These are phyloP conservation scores for Saccharomycopsis guyanensis DNA, from an alignment of 805 yeast genomes.

Conservation along the genomic window DNA sequence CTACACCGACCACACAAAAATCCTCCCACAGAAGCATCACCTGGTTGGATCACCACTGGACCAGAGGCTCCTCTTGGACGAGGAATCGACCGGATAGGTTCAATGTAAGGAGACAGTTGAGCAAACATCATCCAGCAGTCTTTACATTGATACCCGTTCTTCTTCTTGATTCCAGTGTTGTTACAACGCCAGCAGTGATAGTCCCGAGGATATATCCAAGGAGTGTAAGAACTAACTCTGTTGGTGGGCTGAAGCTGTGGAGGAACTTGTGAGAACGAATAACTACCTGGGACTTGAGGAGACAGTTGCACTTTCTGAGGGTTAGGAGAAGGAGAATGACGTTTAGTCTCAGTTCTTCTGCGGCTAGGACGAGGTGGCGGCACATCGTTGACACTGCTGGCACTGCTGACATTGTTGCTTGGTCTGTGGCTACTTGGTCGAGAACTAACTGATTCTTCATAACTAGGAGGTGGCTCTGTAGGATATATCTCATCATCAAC, in stretches of 20 bases:
- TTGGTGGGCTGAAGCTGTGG: not conserved
- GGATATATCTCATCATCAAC: slow-evolving; percentile 4
- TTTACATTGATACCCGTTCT: slow-evolving; percentile 59
- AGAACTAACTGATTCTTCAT: slow-evolving; percentile 10
- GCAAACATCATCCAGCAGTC: slow-evolving; percentile 64
- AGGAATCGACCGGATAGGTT: slow-evolving; percentile 5
- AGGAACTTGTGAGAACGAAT: no score
- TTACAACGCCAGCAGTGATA: slow-evolving; percentile 61
- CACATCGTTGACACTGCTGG: slow-evolving; percentile 5
- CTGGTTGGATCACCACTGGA: slow-evolving; percentile 47
- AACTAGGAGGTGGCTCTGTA: slow-evolving; percentile 17
- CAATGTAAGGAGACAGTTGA: slow-evolving; percentile 27
- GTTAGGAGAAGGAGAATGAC: slow-evolving; percentile 22
- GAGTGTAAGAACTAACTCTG: slow-evolving; percentile 27
- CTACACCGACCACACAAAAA: slow-evolving; percentile 62
- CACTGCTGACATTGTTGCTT: slow-evolving; percentile 5
- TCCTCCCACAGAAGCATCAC: slow-evolving; percentile 77
- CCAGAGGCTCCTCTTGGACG: slow-evolving; percentile 1
- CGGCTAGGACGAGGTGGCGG: no score
- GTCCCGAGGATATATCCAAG: slow-evolving; percentile 60
- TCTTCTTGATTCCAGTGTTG: slow-evolving; percentile 60
- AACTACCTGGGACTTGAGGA: no score
- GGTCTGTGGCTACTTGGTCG: slow-evolving; percentile 8
- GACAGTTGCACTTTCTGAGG: no score
- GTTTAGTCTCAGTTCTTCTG: no score